Conservation (phyloP, 495 filamentous ascomycete genomes). For the Pseudotulostoma volvatum region DNA sequence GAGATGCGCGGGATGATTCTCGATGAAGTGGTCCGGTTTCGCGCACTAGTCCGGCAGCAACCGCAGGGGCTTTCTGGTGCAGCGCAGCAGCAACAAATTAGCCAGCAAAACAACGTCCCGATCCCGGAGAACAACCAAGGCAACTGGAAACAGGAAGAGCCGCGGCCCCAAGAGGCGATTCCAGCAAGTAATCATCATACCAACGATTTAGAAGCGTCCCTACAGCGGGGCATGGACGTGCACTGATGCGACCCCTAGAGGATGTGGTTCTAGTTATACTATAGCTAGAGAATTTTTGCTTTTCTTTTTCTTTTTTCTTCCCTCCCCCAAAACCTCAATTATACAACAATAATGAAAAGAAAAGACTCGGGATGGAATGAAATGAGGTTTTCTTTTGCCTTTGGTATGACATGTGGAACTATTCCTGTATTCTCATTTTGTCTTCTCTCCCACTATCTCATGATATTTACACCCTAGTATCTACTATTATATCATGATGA, state of each 20-base stretch:
- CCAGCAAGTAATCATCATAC: conserved; percentile 31
- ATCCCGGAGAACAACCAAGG: conserved; percentile 52
- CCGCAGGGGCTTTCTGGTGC: conserved; percentile 28
- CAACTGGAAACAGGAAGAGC: conserved; percentile 68
- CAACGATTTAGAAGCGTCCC: conserved; percentile 64
- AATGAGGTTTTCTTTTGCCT: no score
- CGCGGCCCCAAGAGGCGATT: conserved; percentile 65
- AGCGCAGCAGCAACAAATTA: conserved; percentile 19
- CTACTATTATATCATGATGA: no score
- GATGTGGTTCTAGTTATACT: no score
- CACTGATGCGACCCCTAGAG: no score
- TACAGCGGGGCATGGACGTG: conserved; percentile 67
- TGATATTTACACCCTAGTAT: no score
- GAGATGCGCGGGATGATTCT: conserved; percentile 98
- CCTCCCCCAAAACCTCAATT: no score
- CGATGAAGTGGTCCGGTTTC: conserved; percentile 75
- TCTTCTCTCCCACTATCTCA: no score
- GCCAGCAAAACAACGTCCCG: conserved; percentile 41
- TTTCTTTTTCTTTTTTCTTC: conserved; percentile 3
- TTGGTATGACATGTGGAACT: no score
- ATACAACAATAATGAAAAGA: no score
- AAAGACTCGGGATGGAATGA: no score
- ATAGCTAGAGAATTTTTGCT: neutral
- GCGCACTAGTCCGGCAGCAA: conserved; percentile 54
- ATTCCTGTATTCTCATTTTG: no score